Evolutionary conservation across 129 eudicot genomes (phyloP), one percentile per base, ranked within the genome.

Genomic region (Ambrosia trifida): DNA sequence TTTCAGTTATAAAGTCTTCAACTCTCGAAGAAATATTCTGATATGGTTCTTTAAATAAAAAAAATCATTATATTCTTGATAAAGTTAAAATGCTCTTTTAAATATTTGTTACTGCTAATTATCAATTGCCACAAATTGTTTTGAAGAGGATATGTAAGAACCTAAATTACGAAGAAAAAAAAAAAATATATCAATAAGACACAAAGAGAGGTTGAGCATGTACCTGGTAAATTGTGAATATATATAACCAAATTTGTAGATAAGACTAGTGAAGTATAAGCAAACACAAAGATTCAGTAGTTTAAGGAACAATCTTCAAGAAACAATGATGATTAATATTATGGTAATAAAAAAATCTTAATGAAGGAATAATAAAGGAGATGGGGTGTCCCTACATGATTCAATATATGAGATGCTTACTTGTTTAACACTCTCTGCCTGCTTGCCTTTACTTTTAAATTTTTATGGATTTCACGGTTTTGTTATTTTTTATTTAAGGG

Each of bases 351-450:
- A 1, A 47, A 43, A 19, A 64, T 74, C 72, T 74, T 33, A 13
- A 18, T 30, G 59, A 16, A 35, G 24, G 74, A 69, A 7, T 64
- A 75, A 67, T 64, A 61, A 19, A 59, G 78, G 68, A 47, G 44
- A 16, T 11, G 31, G 46, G 35, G 16, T 52, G 60, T 68, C 66
- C 19, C 57, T 17, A 73, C 79, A 70, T 70, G 69, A 76, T 77
- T 33, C 4, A 69, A 75, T 43, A 46, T 47, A 67, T 66, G 35
- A 30, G 49, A 70, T 77, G 78, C 16, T 69, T 72, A 83, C 73
- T 70, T 61, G 49, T 62, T 69, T 77, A 56, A 68, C 76, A 64
- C 79, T 64, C 68, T 76, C 47, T 79, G 77, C 73, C 41, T 47
- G 49, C 70, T 66, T 79, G 84, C 76, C 84, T 62, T 54, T 54